These are phyloP conservation scores for Eudorina sp. DNA, from an alignment of 139 green algal species.

Conservation along the genomic window DNA sequence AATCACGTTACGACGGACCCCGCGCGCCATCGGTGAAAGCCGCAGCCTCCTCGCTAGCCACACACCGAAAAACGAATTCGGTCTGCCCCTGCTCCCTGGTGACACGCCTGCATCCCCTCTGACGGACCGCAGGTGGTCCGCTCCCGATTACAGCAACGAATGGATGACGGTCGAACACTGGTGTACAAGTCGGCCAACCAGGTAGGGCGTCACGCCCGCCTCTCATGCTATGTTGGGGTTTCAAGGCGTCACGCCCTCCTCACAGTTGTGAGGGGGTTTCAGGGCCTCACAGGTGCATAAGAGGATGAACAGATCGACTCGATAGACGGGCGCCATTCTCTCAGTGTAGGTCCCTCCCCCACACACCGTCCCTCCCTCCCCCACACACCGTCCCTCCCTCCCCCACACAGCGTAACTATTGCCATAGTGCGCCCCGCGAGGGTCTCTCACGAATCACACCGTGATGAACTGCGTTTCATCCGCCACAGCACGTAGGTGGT, in stretches of 20 bases:
- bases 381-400: too few relatives aligned
- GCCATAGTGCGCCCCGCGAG: too few relatives aligned
- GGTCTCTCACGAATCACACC: too few relatives aligned
- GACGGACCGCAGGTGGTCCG: slow-evolving; percentile 81
- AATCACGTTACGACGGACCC: too few relatives aligned
- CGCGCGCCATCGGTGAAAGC: too few relatives aligned
- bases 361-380: neutral
- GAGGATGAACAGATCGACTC: neutral
- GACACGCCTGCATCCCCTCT: too few relatives aligned
- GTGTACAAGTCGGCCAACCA: slow-evolving; percentile 61
- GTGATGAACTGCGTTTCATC: too few relatives aligned
- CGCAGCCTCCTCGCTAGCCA: too few relatives aligned
- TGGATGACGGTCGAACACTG: slow-evolving; percentile 67
- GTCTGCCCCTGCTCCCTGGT: too few relatives aligned
- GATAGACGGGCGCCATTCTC: neutral
- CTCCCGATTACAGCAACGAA: slow-evolving; percentile 90
- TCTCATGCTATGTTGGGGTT: neutral
- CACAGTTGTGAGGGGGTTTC: neutral
- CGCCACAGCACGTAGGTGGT: too few relatives aligned
- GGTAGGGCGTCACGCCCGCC: neutral
- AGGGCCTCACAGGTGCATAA: neutral
- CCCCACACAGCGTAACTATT: too few relatives aligned
- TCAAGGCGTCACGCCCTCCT: neutral
- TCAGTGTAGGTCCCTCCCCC: neutral
- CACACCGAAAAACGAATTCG: too few relatives aligned